These are phyloP conservation scores for Dioszegia aurantiaca DNA, from an alignment of 768 basidiomycete genomes.

Conservation along the genomic window DNA sequence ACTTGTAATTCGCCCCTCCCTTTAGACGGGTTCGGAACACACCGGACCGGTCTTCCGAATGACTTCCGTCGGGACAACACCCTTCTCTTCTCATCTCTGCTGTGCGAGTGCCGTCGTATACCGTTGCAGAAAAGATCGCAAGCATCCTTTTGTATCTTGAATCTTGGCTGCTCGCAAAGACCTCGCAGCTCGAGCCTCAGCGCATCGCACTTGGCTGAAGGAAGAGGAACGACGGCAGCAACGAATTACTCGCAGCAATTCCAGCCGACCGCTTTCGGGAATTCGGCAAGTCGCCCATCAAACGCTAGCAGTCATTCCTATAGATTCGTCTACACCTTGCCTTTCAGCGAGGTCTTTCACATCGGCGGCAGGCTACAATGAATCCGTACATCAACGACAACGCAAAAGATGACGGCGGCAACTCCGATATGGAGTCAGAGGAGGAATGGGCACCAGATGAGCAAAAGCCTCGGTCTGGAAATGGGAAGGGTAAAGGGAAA, in stretches of 20 bases:
- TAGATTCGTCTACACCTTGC: no score
- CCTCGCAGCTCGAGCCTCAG: no score
- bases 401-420: not conserved
- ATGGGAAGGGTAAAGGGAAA: conserved; percentile 24
- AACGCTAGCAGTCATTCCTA: no score
- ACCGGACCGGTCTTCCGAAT: conserved; percentile 7
- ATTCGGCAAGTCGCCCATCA: no score
- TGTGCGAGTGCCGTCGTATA: not conserved
- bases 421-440: conserved; percentile 11
- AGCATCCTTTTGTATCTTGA: not conserved
- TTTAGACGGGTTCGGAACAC: no score
- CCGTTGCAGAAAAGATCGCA: not conserved
- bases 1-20: not conserved
- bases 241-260: no score
- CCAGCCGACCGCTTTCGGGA: no score
- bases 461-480: conserved; percentile 11
- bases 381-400: conserved; percentile 1
- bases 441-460: conserved; percentile 16
- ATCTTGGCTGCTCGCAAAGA: no score
- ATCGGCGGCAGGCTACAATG: no score
- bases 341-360: no score
- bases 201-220: no score
- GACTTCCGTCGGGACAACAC: not conserved
- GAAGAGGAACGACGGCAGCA: no score
- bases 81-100: not conserved